phyloP scores from a whole-genome alignment of 129 eudicot genomes.

The Escallonia rubra region DNA sequence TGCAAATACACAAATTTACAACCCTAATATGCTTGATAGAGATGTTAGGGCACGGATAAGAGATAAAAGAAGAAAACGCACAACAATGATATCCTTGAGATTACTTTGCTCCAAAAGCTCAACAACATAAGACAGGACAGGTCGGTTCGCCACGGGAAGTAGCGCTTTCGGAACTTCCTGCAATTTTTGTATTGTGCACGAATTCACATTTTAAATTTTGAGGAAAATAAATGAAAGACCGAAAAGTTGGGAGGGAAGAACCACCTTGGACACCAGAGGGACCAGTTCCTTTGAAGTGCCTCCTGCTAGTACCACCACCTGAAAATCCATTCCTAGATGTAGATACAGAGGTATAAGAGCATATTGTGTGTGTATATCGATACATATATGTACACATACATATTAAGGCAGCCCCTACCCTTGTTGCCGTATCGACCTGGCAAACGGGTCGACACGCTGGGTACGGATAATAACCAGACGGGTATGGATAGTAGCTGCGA shows the following conservation, averaged over 20 bases:
- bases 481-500: too few relatives aligned
- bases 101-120: constrained; percentile 78
- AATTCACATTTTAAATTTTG: not conserved
- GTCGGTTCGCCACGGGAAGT: constrained; percentile 94
- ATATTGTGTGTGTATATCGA: too few relatives aligned
- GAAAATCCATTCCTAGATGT: constrained; percentile 65
- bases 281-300: constrained; percentile 75
- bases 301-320: constrained; percentile 91
- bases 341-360: too few relatives aligned
- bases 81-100: constrained; percentile 81
- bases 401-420: too few relatives aligned
- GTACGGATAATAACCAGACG: too few relatives aligned
- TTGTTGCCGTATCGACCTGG: too few relatives aligned
- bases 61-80: constrained; percentile 18
- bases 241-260: constrained; percentile 1
- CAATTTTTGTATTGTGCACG: not conserved
- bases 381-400: too few relatives aligned
- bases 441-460: too few relatives aligned
- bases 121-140: constrained; percentile 72
- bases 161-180: constrained; percentile 93
- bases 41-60: not conserved
- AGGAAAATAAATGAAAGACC: not conserved
- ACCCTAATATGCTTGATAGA: not conserved
- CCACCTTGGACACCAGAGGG: constrained; percentile 98
- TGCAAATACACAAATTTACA: not conserved